These are phyloP conservation scores for Pseudevernia furfuracea DNA, from an alignment of 495 filamentous ascomycete genomes.

Conservation along the genomic window DNA sequence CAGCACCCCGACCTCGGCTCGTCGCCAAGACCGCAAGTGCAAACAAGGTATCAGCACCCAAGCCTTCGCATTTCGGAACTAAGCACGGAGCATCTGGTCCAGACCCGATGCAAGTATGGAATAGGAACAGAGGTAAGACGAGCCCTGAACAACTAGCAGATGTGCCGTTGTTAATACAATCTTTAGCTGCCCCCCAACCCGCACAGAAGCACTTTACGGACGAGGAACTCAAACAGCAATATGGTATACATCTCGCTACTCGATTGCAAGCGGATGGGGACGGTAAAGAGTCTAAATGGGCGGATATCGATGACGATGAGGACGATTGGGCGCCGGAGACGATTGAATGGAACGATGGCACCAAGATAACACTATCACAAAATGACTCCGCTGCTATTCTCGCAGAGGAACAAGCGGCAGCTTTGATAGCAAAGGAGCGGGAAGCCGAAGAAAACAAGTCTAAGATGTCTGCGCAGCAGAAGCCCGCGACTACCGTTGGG, in stretches of 20 bases:
- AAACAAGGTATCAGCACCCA: slow-evolving; percentile 46
- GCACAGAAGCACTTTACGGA: slow-evolving; percentile 91
- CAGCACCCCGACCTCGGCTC: slow-evolving; percentile 49
- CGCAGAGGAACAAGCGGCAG: slow-evolving; percentile 35
- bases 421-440: slow-evolving; percentile 27
- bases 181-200: slow-evolving; percentile 64
- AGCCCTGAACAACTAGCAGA: background rate
- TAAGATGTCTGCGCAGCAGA: slow-evolving; percentile 37
- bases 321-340: slow-evolving; percentile 96
- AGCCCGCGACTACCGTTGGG: slow-evolving; percentile 42
- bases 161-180: background rate
- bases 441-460: slow-evolving; percentile 25
- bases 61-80: slow-evolving; percentile 36
- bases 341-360: slow-evolving; percentile 96
- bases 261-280: slow-evolving; percentile 76
- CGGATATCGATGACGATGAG: slow-evolving; percentile 97
- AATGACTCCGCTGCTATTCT: slow-evolving; percentile 42
- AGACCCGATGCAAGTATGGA: slow-evolving; percentile 82
- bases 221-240: slow-evolving; percentile 91
- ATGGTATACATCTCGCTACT: slow-evolving; percentile 91
- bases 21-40: slow-evolving; percentile 60
- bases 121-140: slow-evolving; percentile 86
- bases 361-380: slow-evolving; percentile 74
- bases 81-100: slow-evolving; percentile 47
- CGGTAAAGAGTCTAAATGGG: slow-evolving; percentile 87